Evolutionary conservation across 2,329 filamentous ascomycete species (phyloP).

Genomic region (Trichophyton equinum): DNA sequence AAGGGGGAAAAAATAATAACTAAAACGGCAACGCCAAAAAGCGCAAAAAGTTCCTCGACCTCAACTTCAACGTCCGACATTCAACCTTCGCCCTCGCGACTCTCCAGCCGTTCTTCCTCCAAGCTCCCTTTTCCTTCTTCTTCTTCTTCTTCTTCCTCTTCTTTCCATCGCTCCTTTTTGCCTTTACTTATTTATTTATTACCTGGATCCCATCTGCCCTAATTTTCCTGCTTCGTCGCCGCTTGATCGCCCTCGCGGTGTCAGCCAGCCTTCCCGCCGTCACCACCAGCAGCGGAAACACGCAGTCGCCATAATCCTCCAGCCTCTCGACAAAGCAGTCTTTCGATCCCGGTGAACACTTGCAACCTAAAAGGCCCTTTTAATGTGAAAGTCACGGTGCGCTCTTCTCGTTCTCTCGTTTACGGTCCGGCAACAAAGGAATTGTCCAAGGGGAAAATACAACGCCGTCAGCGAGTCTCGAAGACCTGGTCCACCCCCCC

Average conservation of each 20-base stretch:
- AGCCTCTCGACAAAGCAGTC: too few species aligned
- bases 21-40: too few species aligned
- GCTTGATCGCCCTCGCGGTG: neutral
- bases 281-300: neutral
- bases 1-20: neutral
- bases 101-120: slow-evolving; percentile 6
- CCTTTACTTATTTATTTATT: slow-evolving; percentile 7
- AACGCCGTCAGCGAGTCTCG: neutral
- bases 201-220: slow-evolving; percentile 13
- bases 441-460: neutral
- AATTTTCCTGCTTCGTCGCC: neutral
- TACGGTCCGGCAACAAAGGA: neutral
- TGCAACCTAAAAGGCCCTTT: slow-evolving; percentile 1
- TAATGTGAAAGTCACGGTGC: slow-evolving; percentile 1
- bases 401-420: neutral
- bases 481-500: neutral
- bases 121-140: slow-evolving; percentile 11
- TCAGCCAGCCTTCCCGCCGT: neutral
- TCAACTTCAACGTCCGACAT: neutral
- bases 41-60: neutral
- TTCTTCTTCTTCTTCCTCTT: slow-evolving; percentile 19
- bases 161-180: slow-evolving; percentile 13
- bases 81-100: neutral
- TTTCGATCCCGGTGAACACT: too few species aligned
- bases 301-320: neutral